phyloP scores from a whole-genome alignment of 352 stramenopile species.

The Pythium pyrilobum region DNA sequence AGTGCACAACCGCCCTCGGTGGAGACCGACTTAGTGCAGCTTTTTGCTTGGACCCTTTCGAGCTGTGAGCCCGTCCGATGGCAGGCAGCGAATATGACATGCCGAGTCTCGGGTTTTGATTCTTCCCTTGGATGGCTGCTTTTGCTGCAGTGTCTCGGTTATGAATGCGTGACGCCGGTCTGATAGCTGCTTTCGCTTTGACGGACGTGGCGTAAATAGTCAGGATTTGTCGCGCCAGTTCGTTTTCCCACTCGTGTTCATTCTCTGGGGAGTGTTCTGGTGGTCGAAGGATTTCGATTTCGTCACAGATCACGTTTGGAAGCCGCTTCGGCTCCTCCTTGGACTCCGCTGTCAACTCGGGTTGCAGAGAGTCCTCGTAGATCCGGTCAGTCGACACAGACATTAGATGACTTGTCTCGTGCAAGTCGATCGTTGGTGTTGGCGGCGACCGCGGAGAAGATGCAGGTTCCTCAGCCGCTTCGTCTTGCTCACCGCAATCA shows the following conservation, averaged over 20 bases:
- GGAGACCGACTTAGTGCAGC: neutral
- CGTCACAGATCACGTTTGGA: neutral
- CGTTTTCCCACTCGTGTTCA: conserved; percentile 87
- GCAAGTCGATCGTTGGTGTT: too few species aligned
- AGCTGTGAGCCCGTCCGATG: neutral
- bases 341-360: neutral
- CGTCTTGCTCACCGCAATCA: neutral
- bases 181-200: conserved; percentile 33
- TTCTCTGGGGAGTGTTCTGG: conserved; percentile 45
- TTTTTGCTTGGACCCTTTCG: neutral
- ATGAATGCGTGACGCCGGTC: neutral
- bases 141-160: neutral
- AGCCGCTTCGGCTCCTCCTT: neutral
- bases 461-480: neutral
- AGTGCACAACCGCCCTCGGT: conserved; percentile 29
- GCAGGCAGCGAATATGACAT: conserved; percentile 22
- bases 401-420: too few species aligned
- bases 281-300: conserved; percentile 53
- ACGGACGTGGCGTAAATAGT: conserved; percentile 81
- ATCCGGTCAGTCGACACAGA: too few species aligned
- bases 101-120: neutral
- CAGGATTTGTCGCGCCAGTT: conserved; percentile 86
- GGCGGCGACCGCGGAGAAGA: neutral
- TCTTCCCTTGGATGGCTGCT: neutral
- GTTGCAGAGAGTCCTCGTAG: too few species aligned